These are phyloP conservation scores for Adiantum capillusveneris DNA, from an alignment of 75 land plant species.

Conservation along the genomic window DNA sequence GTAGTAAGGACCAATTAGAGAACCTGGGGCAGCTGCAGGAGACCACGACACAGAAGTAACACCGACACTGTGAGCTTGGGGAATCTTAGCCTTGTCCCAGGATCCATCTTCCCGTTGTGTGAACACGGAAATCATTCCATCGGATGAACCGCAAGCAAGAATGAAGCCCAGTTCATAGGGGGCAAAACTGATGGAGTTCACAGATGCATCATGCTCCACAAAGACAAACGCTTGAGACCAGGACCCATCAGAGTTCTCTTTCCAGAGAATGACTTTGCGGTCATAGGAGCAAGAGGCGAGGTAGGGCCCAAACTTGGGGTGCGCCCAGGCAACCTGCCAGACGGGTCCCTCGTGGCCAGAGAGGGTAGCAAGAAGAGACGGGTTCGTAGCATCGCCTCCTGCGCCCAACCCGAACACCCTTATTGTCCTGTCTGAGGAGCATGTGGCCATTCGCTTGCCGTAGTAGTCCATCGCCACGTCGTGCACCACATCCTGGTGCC, in stretches of 20 bases:
- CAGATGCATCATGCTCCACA: conserved; percentile 60
- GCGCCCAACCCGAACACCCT: conserved; percentile 42
- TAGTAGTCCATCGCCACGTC: conserved; percentile 78
- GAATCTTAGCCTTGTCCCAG: conserved; percentile 63
- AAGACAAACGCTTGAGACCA: conserved; percentile 60
- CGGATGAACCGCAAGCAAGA: conserved; percentile 76
- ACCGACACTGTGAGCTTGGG: conserved; percentile 72
- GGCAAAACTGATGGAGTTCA: conserved; percentile 77
- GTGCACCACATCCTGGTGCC: conserved; percentile 78
- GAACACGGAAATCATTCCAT: conserved; percentile 67
- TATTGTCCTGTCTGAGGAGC: conserved; percentile 57
- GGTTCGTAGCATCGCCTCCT: conserved; percentile 3
- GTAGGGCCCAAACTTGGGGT: conserved; percentile 64
- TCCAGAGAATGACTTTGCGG: conserved; percentile 60
- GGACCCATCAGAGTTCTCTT: conserved; percentile 42
- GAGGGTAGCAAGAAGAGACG: conserved; percentile 43
- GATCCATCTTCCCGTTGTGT: conserved; percentile 57
- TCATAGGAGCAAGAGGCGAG: conserved; percentile 71
- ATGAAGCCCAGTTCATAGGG: conserved; percentile 59
- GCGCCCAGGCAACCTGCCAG: conserved; percentile 71
- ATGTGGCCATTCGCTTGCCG: conserved; percentile 66
- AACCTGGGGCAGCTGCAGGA: conserved; percentile 46
- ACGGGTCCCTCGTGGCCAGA: conserved; percentile 60
- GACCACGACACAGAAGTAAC: conserved; percentile 72
- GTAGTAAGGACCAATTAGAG: conserved; percentile 21